Percentiles rank a stretch among this genome's conserved stretches.
These are phyloP conservation scores for Tetrahymena thermophila DNA, from an alignment of 73 alveolate species.

Conservation along the genomic window DNA sequence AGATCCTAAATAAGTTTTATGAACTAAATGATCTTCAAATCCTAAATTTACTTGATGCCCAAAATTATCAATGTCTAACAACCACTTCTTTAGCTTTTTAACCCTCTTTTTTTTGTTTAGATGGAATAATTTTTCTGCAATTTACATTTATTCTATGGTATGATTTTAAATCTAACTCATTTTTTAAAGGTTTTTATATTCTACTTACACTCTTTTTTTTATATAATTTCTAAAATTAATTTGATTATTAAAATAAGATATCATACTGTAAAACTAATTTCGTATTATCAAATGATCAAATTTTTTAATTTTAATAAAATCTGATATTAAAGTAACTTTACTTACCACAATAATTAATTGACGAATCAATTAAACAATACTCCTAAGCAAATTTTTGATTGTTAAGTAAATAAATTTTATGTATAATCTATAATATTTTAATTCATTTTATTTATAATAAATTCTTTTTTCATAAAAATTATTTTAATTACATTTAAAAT, in stretches of 20 bases:
- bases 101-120: neutral
- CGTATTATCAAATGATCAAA: neutral
- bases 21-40: neutral
- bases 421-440: too few species aligned
- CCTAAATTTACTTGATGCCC: neutral
- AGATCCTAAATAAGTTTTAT: neutral
- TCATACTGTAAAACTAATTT: neutral
- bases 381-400: too few species aligned
- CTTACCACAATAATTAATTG: too few species aligned
- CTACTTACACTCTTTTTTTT: neutral
- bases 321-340: neutral
- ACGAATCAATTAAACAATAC: too few species aligned
- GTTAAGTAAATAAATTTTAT: too few species aligned
- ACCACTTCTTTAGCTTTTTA: neutral
- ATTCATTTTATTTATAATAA: too few species aligned
- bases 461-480: too few species aligned
- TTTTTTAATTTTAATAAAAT: too few species aligned
- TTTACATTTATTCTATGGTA: neutral
- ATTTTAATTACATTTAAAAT: too few species aligned
- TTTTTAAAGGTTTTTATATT: neutral
- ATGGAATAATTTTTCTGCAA: neutral
- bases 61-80: neutral
- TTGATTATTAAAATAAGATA: too few species aligned
- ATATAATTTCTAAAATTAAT: neutral
- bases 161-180: neutral